Base-by-base conservation (phyloP, 2,329 filamentous ascomycete genomes). In the Blastomyces percursus region DNA sequence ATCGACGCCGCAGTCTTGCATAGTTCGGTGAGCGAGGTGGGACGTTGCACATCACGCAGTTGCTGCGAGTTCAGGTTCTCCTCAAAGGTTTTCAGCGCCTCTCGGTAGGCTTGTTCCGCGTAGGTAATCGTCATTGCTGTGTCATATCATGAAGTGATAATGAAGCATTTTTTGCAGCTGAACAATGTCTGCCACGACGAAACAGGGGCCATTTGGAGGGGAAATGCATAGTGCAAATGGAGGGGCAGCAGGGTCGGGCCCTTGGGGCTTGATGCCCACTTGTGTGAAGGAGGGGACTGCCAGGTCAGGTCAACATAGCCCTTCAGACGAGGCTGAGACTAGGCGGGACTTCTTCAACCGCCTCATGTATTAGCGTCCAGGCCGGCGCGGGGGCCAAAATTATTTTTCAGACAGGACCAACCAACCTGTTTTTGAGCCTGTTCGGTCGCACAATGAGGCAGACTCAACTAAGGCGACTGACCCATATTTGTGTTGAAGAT, bases 21-120 rank as follows among this genome's bases (percentile, higher is more conserved):
- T 30, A 61, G 38, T 24, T 61, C 60, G 27, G 21, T 11, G 24
- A 61, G 35, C 14, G 60, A 56, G 51, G 48, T 61, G 21, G 60
- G 60, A 24, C 60, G 50, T 19, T 61, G 60, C 38, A 61, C 60
- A 27, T 61, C 60, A 8, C 51, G 48, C 51, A 61, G 24, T 27
- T 61, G 60, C 38, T 61, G 38, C 19, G 60, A 57, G 60, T 44
- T 57, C 11, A 61, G 60, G 50, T 61, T 55, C 38, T 61, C 60
- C 27, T 61, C 60, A 16, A 61, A 61, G 2, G 35, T 42, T 50
- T 57, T 61, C n/a, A 61, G 27, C 11, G 60, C 60, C 60, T 61
- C 51, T 42, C 51, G 50, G 24, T 57, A 61, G 48, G 60, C 60
- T 44, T 55, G 38, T 19, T 61, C 60, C 24, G 51, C 42, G 50